A percentile compares a stretch with the other conserved stretches of the same genome.
phyloP scores from a whole-genome alignment of 2,329 filamentous ascomycete species.

The Ploettnerulaceae sp. region DNA sequence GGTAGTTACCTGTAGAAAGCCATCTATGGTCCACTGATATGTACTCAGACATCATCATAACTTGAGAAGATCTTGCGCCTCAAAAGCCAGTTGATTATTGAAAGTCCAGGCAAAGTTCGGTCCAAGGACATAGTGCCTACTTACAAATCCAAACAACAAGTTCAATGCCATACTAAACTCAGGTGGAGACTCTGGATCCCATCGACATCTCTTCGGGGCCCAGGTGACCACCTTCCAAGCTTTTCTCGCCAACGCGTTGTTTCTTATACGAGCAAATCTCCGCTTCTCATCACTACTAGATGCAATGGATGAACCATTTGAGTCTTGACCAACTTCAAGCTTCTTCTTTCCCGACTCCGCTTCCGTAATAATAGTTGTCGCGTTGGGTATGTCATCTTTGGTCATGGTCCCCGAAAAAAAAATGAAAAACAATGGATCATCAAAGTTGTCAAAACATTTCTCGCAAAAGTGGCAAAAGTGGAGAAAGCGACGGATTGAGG shows the following conservation, averaged over 20 bases:
- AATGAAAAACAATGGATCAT: background rate
- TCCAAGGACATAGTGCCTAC: no score
- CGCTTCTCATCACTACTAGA: conserved; percentile 13
- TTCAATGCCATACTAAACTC: conserved; percentile 65
- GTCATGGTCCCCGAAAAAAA: conserved; percentile 9
- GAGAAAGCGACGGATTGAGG: background rate
- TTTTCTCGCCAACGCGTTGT: conserved; percentile 15
- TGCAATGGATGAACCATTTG: conserved; percentile 13
- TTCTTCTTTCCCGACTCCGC: background rate
- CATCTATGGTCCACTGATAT: no score
- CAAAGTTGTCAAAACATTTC: conserved; percentile 1
- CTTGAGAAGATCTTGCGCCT: no score
- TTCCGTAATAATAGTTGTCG: background rate
- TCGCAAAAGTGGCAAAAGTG: conserved; percentile 4
- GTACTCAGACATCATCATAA: no score
- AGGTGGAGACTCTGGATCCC: conserved; percentile 60
- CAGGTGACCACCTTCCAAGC: conserved; percentile 42
- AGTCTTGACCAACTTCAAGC: background rate
- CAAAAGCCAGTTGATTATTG: background rate
- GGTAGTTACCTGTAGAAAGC: no score
- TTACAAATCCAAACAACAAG: conserved; percentile 52
- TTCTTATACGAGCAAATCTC: conserved; percentile 16
- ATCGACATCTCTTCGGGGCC: conserved; percentile 63
- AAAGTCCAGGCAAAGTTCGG: background rate
- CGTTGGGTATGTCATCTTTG: conserved; percentile 2